These are phyloP conservation scores for Solanum chacoense DNA, from an alignment of 305 asterid species.

Conservation along the genomic window DNA sequence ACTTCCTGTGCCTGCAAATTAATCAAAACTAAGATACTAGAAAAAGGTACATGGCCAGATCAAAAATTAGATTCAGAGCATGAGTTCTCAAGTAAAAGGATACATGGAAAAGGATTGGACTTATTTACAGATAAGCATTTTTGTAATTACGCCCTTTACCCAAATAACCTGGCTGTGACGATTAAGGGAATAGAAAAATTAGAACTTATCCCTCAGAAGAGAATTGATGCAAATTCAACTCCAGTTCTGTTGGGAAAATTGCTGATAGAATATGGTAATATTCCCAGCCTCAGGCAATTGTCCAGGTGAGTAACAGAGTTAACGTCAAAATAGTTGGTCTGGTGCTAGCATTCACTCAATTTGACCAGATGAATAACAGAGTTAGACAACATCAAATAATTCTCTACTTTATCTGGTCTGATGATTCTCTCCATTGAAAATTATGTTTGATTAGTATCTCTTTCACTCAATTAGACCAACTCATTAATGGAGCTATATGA, in stretches of 20 bases:
- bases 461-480: background rate
- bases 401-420: background rate
- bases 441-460: background rate
- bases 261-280: background rate
- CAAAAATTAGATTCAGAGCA: background rate
- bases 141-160: background rate
- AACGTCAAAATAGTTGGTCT: background rate
- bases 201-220: background rate
- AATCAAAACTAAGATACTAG: conserved; percentile 2
- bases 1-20: conserved; percentile 72
- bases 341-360: background rate
- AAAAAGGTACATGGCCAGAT: background rate
- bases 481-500: background rate
- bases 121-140: background rate
- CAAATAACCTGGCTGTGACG: background rate
- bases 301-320: background rate
- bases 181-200: background rate
- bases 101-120: background rate
- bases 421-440: background rate
- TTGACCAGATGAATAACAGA: background rate
- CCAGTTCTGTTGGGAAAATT: background rate
- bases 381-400: background rate
- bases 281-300: background rate
- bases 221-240: background rate
- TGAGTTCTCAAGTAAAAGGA: background rate